phyloP scores from a whole-genome alignment of 768 basidiomycete species.

The Sistotremastrum suecicum region DNA sequence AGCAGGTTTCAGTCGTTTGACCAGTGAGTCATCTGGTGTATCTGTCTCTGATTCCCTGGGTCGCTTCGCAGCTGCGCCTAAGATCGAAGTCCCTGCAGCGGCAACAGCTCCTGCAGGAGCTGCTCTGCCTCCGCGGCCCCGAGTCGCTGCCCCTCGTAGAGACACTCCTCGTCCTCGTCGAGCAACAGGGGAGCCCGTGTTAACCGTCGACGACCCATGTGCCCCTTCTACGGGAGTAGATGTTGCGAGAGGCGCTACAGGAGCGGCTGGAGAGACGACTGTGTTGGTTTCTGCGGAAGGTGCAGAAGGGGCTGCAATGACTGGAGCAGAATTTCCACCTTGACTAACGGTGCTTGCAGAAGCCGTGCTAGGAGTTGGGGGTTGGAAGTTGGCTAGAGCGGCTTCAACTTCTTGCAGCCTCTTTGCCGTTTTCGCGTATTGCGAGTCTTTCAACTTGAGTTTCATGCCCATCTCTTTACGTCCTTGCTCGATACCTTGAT shows the following conservation, averaged over 20 bases:
- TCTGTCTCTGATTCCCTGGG: slow-evolving; percentile 40
- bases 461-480: slow-evolving; percentile 48
- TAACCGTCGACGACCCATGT: slow-evolving; percentile 14
- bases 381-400: slow-evolving; percentile 15
- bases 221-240: slow-evolving; percentile 17
- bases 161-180: slow-evolving; percentile 13
- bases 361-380: slow-evolving; percentile 3
- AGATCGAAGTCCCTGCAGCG: slow-evolving; percentile 36
- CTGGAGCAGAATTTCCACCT: slow-evolving; percentile 6
- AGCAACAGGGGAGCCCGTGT: slow-evolving; percentile 19
- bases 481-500: slow-evolving; percentile 37
- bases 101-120: slow-evolving; percentile 17
- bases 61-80: slow-evolving; percentile 53
- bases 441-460: slow-evolving; percentile 55
- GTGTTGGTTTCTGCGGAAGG: slow-evolving; percentile 5
- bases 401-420: slow-evolving; percentile 55
- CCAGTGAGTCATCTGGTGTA: slow-evolving; percentile 40
- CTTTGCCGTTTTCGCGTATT: slow-evolving; percentile 44
- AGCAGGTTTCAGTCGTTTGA: slow-evolving; percentile 53
- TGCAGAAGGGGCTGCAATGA: slow-evolving; percentile 13
- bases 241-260: slow-evolving; percentile 10
- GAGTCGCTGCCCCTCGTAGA: slow-evolving; percentile 18
- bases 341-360: slow-evolving; percentile 1
- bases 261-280: slow-evolving; percentile 2
- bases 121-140: slow-evolving; percentile 17